These are phyloP conservation scores for Cladosporium cucumerinum DNA, from an alignment of 2,329 filamentous ascomycete species.

Conservation along the genomic window DNA sequence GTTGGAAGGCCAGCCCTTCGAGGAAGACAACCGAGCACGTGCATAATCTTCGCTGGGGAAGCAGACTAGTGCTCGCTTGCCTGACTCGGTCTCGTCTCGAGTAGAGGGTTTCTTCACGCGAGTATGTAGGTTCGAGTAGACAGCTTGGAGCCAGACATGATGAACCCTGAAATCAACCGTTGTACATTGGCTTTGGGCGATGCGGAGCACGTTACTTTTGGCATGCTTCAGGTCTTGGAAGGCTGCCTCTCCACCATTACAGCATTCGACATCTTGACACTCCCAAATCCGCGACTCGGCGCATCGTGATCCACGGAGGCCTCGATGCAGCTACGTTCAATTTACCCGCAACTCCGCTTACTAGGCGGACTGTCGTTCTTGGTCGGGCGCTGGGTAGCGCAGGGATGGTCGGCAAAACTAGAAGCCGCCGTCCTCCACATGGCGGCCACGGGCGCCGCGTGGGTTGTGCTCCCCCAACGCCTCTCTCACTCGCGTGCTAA, in stretches of 20 bases:
- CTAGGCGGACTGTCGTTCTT: background rate
- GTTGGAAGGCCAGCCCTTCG: background rate
- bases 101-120: background rate
- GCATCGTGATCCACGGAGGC: slow-evolving; percentile 5
- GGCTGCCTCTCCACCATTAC: background rate
- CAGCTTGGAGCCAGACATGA: background rate
- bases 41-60: slow-evolving; percentile 1
- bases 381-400: background rate
- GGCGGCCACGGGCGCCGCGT: background rate
- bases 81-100: background rate
- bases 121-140: background rate
- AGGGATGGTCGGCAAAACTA: slow-evolving; percentile 5
- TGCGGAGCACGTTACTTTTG: background rate
- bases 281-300: background rate
- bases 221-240: background rate
- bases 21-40: background rate
- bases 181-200: background rate
- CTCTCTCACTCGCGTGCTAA: background rate
- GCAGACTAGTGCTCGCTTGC: background rate
- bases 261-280: background rate
- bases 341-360: slow-evolving; percentile 11
- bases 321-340: slow-evolving; percentile 10
- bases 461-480: slow-evolving; percentile 8
- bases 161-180: background rate
- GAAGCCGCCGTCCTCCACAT: slow-evolving; percentile 12